Evolutionary conservation across 129 eudicot species (phyloP).

Genomic region (Helianthus annuus): DNA sequence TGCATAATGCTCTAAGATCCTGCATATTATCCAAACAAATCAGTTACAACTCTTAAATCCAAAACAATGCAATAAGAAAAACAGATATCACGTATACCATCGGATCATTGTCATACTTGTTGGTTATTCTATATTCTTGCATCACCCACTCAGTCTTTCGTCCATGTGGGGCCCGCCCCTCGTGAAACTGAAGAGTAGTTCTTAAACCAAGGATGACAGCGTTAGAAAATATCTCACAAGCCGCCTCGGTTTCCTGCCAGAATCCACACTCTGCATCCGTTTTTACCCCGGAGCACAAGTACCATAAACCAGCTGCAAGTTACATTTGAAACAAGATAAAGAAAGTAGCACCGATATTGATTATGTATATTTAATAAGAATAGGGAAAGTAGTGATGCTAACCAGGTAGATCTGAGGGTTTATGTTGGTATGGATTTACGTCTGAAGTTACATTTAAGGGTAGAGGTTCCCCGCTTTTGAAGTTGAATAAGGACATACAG

Average conservation of each 20-base stretch:
- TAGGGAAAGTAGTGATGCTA: not conserved
- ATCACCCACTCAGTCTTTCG: slow-evolving; percentile 64
- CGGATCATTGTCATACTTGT: slow-evolving; percentile 22
- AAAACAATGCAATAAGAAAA: not conserved
- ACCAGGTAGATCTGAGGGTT: not conserved
- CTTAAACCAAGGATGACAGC: slow-evolving; percentile 64
- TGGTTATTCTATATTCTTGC: slow-evolving; percentile 65
- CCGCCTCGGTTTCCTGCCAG: slow-evolving; percentile 57
- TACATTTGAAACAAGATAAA: not conserved
- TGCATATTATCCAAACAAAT: slow-evolving; percentile 51
- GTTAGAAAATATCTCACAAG: slow-evolving; percentile 46
- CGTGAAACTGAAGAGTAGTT: slow-evolving; percentile 55
- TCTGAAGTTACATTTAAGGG: slow-evolving; percentile 14
- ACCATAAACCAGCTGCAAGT: slow-evolving; percentile 66
- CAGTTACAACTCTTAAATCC: not conserved
- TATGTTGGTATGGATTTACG: not conserved
- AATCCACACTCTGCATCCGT: slow-evolving; percentile 39
- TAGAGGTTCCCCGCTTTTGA: slow-evolving; percentile 40
- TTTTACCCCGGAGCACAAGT: slow-evolving; percentile 34
- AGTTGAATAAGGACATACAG: slow-evolving; percentile 32
- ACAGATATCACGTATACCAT: slow-evolving; percentile 36
- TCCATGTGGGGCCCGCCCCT: slow-evolving; percentile 41
- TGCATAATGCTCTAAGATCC: slow-evolving; percentile 57
- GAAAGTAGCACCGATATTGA: not conserved
- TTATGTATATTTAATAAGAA: not conserved